A percentile compares a stretch with the other conserved stretches of the same genome.
Evolutionary conservation across 176 grass and related monocot genomes (phyloP).

Genomic region (Avena sativa): DNA sequence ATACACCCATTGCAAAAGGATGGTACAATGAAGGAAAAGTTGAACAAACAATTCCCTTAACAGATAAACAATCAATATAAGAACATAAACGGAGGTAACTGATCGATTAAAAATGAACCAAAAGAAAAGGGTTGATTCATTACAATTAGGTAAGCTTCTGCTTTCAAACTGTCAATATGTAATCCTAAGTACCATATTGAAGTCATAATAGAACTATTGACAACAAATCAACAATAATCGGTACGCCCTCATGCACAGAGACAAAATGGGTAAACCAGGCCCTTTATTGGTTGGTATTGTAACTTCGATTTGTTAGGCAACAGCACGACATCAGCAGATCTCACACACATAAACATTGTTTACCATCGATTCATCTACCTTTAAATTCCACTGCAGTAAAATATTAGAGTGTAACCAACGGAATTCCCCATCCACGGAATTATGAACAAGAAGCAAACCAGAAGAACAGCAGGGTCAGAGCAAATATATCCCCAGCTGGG

Average conservation of each 20-base stretch:
- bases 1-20: neutral
- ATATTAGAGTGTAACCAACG: neutral
- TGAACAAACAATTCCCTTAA: constrained; percentile 23
- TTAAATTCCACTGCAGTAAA: neutral
- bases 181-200: constrained; percentile 22
- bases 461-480: constrained; percentile 8
- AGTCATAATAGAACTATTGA: constrained; percentile 33
- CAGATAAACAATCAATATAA: neutral
- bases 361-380: neutral
- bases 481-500: neutral
- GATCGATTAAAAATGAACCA: neutral
- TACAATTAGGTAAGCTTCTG: constrained; percentile 35
- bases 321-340: constrained; percentile 26
- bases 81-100: neutral
- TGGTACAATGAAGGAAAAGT: constrained; percentile 3
- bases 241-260: neutral
- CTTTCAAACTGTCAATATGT: constrained; percentile 26
- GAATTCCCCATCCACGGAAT: constrained; percentile 1
- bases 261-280: neutral
- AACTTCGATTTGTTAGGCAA: constrained; percentile 5
- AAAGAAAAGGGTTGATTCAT: constrained; percentile 11
- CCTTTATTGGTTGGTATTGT: neutral
- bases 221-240: constrained; percentile 15
- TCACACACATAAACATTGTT: neutral
- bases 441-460: constrained; percentile 19